Conservation (phyloP, 805 yeast genomes). For the Cephaloascus fragrans region DNA sequence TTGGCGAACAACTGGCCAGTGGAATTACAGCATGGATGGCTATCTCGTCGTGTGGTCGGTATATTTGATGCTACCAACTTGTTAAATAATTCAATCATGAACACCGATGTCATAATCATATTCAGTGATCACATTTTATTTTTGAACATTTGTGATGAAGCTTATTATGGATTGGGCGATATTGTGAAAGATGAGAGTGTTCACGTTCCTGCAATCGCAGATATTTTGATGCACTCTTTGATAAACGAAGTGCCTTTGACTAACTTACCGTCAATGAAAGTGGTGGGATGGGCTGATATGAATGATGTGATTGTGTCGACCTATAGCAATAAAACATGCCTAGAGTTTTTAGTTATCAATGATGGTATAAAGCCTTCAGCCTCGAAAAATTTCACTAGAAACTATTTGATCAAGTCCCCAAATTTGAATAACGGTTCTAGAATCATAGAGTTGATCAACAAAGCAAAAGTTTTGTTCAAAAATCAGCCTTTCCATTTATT, state of each 20-base stretch:
- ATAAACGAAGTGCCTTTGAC: slow-evolving; percentile 72
- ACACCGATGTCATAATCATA: slow-evolving; percentile 50
- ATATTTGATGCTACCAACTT: slow-evolving; percentile 32
- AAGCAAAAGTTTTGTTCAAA: slow-evolving; percentile 67
- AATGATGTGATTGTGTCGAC: slow-evolving; percentile 43
- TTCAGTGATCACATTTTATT: slow-evolving; percentile 76
- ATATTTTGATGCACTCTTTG: slow-evolving; percentile 81
- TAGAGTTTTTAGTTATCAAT: slow-evolving; percentile 13
- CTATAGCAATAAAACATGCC: slow-evolving; percentile 19
- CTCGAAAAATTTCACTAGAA: slow-evolving; percentile 12
- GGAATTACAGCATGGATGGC: slow-evolving; percentile 82
- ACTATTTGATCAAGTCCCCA: slow-evolving; percentile 8
- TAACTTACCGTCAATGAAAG: slow-evolving; percentile 59
- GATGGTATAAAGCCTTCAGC: slow-evolving; percentile 6
- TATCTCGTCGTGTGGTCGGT: slow-evolving; percentile 75
- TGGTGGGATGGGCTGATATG: slow-evolving; percentile 58
- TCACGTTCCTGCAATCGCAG: slow-evolving; percentile 55
- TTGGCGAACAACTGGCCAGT: slow-evolving; percentile 82
- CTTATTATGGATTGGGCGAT: slow-evolving; percentile 17
- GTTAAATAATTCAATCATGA: slow-evolving; percentile 2
- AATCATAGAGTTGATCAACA: slow-evolving; percentile 49
- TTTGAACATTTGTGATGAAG: slow-evolving; percentile 40
- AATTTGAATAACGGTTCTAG: slow-evolving; percentile 16
- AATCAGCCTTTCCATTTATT: slow-evolving; percentile 83
- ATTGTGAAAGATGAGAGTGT: slow-evolving; percentile 9